Evolutionary conservation across 305 asterid species (phyloP).

Genomic region (Coffea humblotiana): DNA sequence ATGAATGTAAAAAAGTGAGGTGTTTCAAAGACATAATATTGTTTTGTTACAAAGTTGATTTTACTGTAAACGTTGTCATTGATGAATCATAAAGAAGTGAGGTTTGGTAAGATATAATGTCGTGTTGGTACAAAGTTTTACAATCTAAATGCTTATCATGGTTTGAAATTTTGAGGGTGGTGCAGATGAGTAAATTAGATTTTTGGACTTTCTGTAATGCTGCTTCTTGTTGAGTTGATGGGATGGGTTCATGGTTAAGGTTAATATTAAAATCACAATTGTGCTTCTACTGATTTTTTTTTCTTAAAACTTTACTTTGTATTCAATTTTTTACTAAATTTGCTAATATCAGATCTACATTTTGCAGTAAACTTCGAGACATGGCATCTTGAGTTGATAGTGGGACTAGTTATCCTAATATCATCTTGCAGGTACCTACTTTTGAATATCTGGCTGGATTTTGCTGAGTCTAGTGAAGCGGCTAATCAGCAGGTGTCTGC

Average conservation of each 20-base stretch:
- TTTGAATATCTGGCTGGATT: constrained; percentile 79
- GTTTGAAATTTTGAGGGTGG: neutral
- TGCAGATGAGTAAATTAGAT: neutral
- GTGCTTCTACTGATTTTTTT: too few species aligned
- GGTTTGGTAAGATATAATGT: neutral
- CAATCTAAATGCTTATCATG: neutral
- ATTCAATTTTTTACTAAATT: neutral
- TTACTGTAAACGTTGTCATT: too few species aligned
- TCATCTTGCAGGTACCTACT: constrained; percentile 76
- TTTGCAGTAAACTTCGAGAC: constrained; percentile 63
- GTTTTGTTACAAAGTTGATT: neutral
- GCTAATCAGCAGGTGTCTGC: constrained; percentile 76
- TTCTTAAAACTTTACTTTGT: neutral
- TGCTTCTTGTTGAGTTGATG: too few species aligned
- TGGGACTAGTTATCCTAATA: constrained; percentile 64
- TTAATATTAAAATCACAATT: too few species aligned
- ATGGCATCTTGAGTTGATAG: constrained; percentile 74
- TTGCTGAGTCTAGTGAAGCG: constrained; percentile 77
- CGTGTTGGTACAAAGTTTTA: too few species aligned
- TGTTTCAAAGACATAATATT: too few species aligned
- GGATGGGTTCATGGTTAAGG: too few species aligned
- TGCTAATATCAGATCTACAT: constrained; percentile 8
- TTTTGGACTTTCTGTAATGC: too few species aligned
- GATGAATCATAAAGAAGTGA: too few species aligned
- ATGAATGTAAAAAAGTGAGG: neutral